Evolutionary conservation across 2,329 filamentous ascomycete species (phyloP).

Genomic region (Calonectria hongkongensis): DNA sequence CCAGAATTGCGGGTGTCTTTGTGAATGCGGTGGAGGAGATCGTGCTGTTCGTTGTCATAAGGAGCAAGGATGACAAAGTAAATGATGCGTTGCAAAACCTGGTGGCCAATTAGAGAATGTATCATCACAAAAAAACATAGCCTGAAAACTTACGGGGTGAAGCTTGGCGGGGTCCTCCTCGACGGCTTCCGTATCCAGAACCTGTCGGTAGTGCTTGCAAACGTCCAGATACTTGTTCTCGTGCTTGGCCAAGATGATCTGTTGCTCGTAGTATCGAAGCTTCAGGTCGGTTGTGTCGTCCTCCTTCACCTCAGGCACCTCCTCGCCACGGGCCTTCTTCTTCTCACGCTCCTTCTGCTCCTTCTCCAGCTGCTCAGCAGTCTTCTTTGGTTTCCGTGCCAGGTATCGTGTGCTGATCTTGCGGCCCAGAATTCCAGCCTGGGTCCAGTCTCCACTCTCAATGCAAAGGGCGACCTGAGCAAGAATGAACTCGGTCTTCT

Average conservation of each 20-base stretch:
- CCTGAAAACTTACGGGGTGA: constrained; percentile 79
- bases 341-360: constrained; percentile 92
- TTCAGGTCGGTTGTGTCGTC: constrained; percentile 98
- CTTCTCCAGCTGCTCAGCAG: constrained; percentile 90
- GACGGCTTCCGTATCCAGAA: constrained; percentile 95
- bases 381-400: constrained; percentile 92
- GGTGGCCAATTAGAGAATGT: constrained; percentile 41
- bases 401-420: constrained; percentile 99
- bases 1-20: constrained; percentile 87
- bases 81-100: constrained; percentile 95
- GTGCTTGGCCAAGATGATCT: constrained; percentile 96
- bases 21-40: constrained; percentile 94
- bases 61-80: constrained; percentile 98
- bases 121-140: neutral
- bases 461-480: constrained; percentile 97
- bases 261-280: constrained; percentile 96
- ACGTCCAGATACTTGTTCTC: constrained; percentile 98
- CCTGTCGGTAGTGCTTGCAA: constrained; percentile 98
- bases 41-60: constrained; percentile 98
- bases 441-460: constrained; percentile 95
- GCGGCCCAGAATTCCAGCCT: constrained; percentile 92
- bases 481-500: constrained; percentile 99
- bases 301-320: constrained; percentile 84
- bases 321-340: constrained; percentile 86
- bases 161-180: constrained; percentile 92